Percentiles rank a stretch among this genome's conserved stretches.
Conservation (phyloP, 106 monocot species). For the Narthecium ossifragum region DNA sequence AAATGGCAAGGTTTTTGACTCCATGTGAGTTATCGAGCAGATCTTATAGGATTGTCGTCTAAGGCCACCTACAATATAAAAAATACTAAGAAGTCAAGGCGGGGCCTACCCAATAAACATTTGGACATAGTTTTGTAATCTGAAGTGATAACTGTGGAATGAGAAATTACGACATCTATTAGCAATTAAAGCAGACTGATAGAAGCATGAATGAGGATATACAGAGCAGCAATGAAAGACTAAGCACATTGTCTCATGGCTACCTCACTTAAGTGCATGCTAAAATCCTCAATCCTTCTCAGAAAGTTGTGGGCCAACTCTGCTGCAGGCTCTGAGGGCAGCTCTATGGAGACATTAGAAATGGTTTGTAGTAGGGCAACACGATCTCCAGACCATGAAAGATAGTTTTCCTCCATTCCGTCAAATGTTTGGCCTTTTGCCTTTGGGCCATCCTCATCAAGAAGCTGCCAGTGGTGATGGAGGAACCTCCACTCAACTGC, state of each 20-base stretch:
- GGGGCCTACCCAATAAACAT: too few species aligned
- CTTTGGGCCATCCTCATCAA: conserved; percentile 42
- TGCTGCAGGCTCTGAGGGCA: conserved; percentile 80
- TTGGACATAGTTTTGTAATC: too few species aligned
- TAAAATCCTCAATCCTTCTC: conserved; percentile 64
- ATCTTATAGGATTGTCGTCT: too few species aligned
- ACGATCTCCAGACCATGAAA: conserved; percentile 76
- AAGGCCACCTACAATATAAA: too few species aligned
- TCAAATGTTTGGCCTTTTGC: conserved; percentile 19
- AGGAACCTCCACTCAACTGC: conserved; percentile 88
- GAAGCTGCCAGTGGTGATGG: conserved; percentile 87
- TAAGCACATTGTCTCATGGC: not conserved
- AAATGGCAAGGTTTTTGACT: too few species aligned
- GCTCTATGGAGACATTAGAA: conserved; percentile 77
- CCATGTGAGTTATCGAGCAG: too few species aligned
- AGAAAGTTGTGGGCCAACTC: conserved; percentile 79
- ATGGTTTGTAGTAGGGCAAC: conserved; percentile 77
- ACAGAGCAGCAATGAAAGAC: not conserved
- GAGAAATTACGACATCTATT: not conserved
- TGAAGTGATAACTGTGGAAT: not conserved
- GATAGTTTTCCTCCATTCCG: conserved; percentile 29
- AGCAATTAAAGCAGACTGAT: not conserved
- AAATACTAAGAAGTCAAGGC: too few species aligned
- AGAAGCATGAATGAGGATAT: not conserved
- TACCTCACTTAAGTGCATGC: conserved; percentile 84